Conservation (phyloP, 2,329 filamentous ascomycete species). For the Aspergillus hortae region DNA sequence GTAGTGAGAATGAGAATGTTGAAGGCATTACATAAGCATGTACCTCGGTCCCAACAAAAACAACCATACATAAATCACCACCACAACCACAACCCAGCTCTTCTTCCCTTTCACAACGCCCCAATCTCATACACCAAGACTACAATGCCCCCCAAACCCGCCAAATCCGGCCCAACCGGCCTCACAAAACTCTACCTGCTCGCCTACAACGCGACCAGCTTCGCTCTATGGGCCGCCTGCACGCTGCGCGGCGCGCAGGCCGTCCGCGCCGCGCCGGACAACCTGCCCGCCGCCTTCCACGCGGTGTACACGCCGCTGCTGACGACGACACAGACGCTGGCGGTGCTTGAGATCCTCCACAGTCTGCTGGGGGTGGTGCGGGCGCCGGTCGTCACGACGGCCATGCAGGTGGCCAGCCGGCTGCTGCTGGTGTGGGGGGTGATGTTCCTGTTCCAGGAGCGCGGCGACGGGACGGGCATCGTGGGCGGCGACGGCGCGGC, state of each 20-base stretch:
- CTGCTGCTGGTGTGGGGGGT: constrained; percentile 87
- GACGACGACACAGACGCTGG: constrained; percentile 73
- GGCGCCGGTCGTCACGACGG: constrained; percentile 77
- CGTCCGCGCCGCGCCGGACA: constrained; percentile 24
- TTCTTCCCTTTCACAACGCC: no score
- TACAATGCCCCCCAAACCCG: constrained; percentile 9
- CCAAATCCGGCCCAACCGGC: constrained; percentile 32
- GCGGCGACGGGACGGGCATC: constrained; percentile 58
- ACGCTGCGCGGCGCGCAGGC: constrained; percentile 65
- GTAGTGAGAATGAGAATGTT: no score
- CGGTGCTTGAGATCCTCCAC: constrained; percentile 79
- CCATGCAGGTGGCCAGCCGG: constrained; percentile 84
- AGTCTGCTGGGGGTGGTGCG: constrained; percentile 76
- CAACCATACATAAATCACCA: no score
- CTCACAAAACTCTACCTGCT: constrained; percentile 67
- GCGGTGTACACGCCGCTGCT: constrained; percentile 42
- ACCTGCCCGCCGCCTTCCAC: constrained; percentile 41
- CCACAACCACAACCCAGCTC: no score
- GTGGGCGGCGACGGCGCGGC: constrained; percentile 20
- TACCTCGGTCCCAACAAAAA: no score
- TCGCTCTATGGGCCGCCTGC: constrained; percentile 73
- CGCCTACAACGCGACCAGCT: constrained; percentile 77
- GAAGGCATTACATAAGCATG: no score
- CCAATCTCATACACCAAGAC: no score
- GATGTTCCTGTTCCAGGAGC: constrained; percentile 67